phyloP scores from a whole-genome alignment of 441 rosid genomes.

The Mallotus japonicus region DNA sequence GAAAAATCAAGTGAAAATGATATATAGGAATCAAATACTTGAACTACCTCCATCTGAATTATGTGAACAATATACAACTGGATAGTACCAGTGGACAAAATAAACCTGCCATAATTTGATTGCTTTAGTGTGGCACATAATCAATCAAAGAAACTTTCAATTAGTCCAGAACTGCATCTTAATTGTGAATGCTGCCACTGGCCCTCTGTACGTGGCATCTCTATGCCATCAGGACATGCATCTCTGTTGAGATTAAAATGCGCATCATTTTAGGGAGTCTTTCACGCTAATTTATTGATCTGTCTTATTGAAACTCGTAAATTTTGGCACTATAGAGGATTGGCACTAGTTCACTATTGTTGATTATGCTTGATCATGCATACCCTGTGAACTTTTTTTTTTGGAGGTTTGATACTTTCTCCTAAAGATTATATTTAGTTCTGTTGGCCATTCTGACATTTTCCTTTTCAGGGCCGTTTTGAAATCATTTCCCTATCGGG shows the following conservation, averaged over 20 bases:
- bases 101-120: background rate
- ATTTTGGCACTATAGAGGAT: background rate
- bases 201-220: background rate
- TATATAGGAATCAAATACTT: no score
- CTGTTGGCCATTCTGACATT: constrained; percentile 4
- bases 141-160: background rate
- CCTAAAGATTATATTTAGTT: background rate
- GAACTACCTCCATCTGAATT: no score
- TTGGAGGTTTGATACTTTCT: background rate
- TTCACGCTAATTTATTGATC: background rate
- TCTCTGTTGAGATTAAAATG: background rate
- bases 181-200: background rate
- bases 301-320: background rate
- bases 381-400: background rate
- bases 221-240: background rate
- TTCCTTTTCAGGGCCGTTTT: constrained; percentile 69
- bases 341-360: background rate
- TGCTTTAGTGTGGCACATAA: background rate
- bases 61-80: background rate
- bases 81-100: background rate
- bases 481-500: constrained; percentile 91
- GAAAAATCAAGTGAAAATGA: no score
- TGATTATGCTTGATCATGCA: background rate
- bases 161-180: background rate
- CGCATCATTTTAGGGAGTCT: background rate